A percentile compares a stretch with the other conserved stretches of the same genome.
Evolutionary conservation across 2,329 filamentous ascomycete genomes (phyloP).

Genomic region (Colletotrichum sojae): DNA sequence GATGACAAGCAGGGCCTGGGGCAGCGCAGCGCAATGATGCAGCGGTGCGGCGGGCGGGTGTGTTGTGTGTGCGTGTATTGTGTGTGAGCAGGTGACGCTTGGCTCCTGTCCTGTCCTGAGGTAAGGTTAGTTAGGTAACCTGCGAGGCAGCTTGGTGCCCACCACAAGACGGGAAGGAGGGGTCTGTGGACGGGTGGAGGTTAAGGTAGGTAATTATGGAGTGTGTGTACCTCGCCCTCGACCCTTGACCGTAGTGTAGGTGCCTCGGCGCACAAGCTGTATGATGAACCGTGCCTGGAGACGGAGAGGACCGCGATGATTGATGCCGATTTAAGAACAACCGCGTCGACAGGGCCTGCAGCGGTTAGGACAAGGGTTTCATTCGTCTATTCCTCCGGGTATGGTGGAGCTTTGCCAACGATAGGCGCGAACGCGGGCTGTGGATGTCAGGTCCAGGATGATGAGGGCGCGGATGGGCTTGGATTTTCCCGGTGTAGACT

Average conservation of each 20-base stretch:
- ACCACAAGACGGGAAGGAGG: constrained; percentile 50
- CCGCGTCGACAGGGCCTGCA: constrained; percentile 44
- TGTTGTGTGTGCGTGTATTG: neutral
- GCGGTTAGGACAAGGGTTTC: constrained; percentile 59
- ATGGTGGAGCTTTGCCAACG: constrained; percentile 35
- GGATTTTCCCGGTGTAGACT: too few relatives aligned
- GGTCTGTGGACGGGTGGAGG: constrained; percentile 15
- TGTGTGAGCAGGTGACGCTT: constrained; percentile 44
- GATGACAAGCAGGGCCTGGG: constrained; percentile 33
- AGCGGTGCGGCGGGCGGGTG: neutral
- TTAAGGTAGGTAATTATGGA: neutral
- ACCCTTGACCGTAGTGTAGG: neutral
- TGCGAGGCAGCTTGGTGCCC: constrained; percentile 47
- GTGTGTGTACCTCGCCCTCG: neutral
- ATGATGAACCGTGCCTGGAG: constrained; percentile 54
- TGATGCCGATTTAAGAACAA: constrained; percentile 22
- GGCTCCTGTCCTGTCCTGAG: constrained; percentile 22
- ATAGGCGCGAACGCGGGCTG: neutral
- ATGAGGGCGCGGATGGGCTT: too few relatives aligned
- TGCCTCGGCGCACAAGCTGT: constrained; percentile 52
- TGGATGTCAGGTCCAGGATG: too few relatives aligned
- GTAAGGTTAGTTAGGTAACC: constrained; percentile 15
- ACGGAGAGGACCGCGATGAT: constrained; percentile 2
- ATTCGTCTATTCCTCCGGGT: constrained; percentile 53
- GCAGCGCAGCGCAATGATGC: constrained; percentile 29